A percentile compares a stretch with the other conserved stretches of the same genome.
Conservation (phyloP, 2,329 filamentous ascomycete species). For the Neophaeococcomyces mojaviensis region DNA sequence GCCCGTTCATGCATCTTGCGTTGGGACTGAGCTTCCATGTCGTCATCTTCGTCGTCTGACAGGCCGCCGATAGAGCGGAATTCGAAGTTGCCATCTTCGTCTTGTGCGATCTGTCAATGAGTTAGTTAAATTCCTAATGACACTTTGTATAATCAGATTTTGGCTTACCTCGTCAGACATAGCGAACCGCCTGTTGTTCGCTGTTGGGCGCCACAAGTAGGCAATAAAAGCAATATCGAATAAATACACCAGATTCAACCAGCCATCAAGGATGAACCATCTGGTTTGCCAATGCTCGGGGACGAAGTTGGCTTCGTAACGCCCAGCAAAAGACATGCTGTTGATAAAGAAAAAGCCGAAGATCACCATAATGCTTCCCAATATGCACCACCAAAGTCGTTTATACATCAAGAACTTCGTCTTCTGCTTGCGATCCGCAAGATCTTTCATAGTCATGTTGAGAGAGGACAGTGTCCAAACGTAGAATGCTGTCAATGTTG, state of each 20-base stretch:
- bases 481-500: constrained; percentile 91
- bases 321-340: constrained; percentile 86
- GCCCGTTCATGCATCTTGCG: constrained; percentile 26
- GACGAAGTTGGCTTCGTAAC: constrained; percentile 77
- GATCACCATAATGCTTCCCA: constrained; percentile 85
- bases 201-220: constrained; percentile 92
- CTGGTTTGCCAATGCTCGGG: constrained; percentile 95
- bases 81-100: constrained; percentile 97
- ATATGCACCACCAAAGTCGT: constrained; percentile 96
- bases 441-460: constrained; percentile 88
- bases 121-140: constrained; percentile 25
- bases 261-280: constrained; percentile 96
- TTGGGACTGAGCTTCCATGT: constrained; percentile 27
- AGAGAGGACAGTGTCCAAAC: constrained; percentile 97
- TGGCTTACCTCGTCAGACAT: constrained; percentile 83
- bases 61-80: constrained; percentile 74
- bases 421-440: constrained; percentile 88
- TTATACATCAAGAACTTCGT: constrained; percentile 94
- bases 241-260: constrained; percentile 94
- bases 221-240: constrained; percentile 88
- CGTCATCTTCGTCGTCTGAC: constrained; percentile 54
- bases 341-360: constrained; percentile 99
- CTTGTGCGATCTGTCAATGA: constrained; percentile 67
- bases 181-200: constrained; percentile 92
- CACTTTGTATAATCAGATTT: background rate